Percentiles rank a stretch among this genome's conserved stretches.
These are phyloP conservation scores for Acer campestre DNA, from an alignment of 345 rosid species.

Conservation along the genomic window DNA sequence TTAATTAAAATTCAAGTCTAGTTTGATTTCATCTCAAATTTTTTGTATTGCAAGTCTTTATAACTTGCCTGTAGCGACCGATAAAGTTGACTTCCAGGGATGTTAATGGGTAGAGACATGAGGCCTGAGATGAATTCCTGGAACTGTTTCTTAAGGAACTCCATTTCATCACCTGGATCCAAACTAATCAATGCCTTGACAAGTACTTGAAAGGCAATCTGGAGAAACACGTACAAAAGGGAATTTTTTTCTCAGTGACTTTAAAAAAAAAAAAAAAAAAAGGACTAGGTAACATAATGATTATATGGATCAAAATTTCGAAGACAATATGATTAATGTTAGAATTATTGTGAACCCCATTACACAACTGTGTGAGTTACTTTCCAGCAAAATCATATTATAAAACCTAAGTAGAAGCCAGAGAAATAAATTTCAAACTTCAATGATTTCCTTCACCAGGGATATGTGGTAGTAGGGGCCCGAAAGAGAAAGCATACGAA, in stretches of 20 bases:
- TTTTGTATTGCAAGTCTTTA: not conserved
- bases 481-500: slow-evolving; percentile 3
- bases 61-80: slow-evolving; percentile 77
- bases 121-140: slow-evolving; percentile 85
- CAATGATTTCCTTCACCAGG: slow-evolving; percentile 29
- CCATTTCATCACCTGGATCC: slow-evolving; percentile 83
- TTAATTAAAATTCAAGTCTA: too few species aligned
- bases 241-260: slow-evolving; percentile 12
- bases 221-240: slow-evolving; percentile 21
- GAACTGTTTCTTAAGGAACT: slow-evolving; percentile 67
- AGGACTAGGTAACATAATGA: slow-evolving; percentile 10
- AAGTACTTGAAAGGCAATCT: slow-evolving; percentile 91
- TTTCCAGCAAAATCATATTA: slow-evolving; percentile 33
- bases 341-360: slow-evolving; percentile 48
- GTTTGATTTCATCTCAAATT: too few species aligned
- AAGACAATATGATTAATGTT: slow-evolving; percentile 47
- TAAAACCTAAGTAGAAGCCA: slow-evolving; percentile 32
- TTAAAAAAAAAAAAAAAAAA: not conserved
- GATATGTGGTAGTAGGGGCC: slow-evolving; percentile 7
- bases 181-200: slow-evolving; percentile 88
- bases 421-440: slow-evolving; percentile 34
- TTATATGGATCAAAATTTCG: slow-evolving; percentile 34
- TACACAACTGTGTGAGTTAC: slow-evolving; percentile 26
- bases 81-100: slow-evolving; percentile 90
- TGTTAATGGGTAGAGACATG: slow-evolving; percentile 82